Conservation (phyloP, 257 asterid genomes). For the Primulina eburnea region DNA sequence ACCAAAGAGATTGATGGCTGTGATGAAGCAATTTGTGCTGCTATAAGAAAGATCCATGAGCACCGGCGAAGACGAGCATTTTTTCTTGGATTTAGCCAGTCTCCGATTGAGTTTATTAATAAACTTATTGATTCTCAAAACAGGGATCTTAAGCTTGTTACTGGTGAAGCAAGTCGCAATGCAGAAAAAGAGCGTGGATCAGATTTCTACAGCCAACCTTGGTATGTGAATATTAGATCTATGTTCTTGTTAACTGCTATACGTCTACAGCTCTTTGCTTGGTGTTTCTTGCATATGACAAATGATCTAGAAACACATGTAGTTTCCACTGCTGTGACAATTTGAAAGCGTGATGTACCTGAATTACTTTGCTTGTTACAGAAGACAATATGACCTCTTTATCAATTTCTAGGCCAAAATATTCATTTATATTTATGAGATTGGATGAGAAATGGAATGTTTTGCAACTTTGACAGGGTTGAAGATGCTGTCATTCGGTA, state of each 20-base stretch:
- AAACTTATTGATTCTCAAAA: conserved; percentile 82
- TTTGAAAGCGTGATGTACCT: not conserved
- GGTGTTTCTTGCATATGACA: not conserved
- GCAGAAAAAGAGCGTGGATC: conserved; percentile 86
- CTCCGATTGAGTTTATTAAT: conserved; percentile 91
- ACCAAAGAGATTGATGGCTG: conserved; percentile 89
- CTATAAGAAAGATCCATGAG: conserved; percentile 91
- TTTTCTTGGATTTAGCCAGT: conserved; percentile 97
- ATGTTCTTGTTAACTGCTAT: not conserved
- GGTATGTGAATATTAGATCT: conserved; percentile 50
- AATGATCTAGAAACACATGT: not conserved
- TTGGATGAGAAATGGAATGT: not conserved
- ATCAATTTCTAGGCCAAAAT: not conserved
- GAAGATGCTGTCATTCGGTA: conserved; percentile 1
- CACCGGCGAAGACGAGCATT: conserved; percentile 89
- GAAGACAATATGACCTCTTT: not conserved
- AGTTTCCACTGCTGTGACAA: not conserved
- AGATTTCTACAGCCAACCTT: conserved; percentile 85
- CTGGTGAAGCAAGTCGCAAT: conserved; percentile 79
- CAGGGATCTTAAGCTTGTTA: conserved; percentile 77
- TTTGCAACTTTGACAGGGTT: not conserved
- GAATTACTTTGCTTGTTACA: not conserved
- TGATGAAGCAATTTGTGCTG: conserved; percentile 88
- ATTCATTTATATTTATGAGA: not conserved
- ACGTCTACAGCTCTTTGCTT: not conserved